Evolutionary conservation across 345 rosid species (phyloP).

Genomic region (Streptanthus diversifolius): DNA sequence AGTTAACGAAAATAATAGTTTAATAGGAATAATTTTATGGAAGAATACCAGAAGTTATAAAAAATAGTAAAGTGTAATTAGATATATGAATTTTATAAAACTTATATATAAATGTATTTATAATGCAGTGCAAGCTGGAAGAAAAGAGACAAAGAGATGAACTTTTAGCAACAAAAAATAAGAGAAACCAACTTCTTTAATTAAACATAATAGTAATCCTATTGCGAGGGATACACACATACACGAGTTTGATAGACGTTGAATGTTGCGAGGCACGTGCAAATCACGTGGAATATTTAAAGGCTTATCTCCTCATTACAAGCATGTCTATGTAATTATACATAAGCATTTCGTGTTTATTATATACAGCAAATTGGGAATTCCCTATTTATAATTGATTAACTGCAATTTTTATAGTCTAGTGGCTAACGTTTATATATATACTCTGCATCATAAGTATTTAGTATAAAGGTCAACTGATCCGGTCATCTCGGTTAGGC

Average conservation of each 20-base stretch:
- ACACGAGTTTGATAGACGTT: constrained; percentile 3
- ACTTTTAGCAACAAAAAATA: no score
- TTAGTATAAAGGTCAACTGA: constrained; percentile 11
- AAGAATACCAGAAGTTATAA: background rate
- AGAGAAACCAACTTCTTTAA: no score
- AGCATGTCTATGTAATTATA: background rate
- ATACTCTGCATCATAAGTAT: background rate
- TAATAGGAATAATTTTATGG: background rate
- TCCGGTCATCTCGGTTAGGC: background rate
- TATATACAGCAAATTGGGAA: background rate
- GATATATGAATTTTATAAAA: no score
- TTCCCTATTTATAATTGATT: background rate
- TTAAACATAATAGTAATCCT: no score
- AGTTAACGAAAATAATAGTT: background rate
- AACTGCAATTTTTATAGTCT: background rate
- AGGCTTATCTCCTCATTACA: background rate
- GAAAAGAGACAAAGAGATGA: background rate
- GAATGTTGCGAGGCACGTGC: constrained; percentile 13
- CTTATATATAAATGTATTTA: background rate
- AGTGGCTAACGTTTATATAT: background rate
- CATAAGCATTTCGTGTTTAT: constrained; percentile 11
- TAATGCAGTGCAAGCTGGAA: background rate
- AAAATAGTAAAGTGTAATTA: background rate
- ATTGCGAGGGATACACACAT: no score
- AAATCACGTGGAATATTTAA: constrained; percentile 5